Evolutionary conservation across 352 stramenopile genomes (phyloP).

Genomic region (Phytophthora kernoviae): DNA sequence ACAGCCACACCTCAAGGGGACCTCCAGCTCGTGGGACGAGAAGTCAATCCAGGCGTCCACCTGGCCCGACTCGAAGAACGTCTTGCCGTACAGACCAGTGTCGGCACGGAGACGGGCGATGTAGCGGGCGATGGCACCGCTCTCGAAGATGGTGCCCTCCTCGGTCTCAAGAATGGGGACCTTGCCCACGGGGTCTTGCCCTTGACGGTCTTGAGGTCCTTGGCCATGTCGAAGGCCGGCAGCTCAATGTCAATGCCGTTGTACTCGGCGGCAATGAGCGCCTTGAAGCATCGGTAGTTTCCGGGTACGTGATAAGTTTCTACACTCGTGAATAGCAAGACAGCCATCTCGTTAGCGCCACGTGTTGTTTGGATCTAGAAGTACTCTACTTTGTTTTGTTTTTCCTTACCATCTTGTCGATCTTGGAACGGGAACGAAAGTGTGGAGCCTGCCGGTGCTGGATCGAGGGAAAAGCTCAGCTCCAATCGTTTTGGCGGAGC

Average conservation of each 20-base stretch:
- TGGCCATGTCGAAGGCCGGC: conserved; percentile 70
- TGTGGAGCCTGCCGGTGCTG: neutral
- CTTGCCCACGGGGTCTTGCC: conserved; percentile 90
- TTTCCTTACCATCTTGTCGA: conserved; percentile 29
- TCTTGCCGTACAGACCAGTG: conserved; percentile 86
- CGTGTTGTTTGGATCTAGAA: neutral
- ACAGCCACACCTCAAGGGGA: conserved; percentile 87
- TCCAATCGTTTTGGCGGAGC: neutral
- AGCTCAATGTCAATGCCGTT: conserved; percentile 88
- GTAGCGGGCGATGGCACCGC: conserved; percentile 93
- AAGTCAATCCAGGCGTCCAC: conserved; percentile 96
- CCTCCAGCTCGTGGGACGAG: conserved; percentile 89
- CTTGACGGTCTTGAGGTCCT: conserved; percentile 68
- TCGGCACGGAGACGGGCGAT: conserved; percentile 89
- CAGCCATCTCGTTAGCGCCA: conserved; percentile 3
- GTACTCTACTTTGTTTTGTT: too few relatives aligned
- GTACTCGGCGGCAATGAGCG: conserved; percentile 95
- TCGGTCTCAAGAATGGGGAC: conserved; percentile 88
- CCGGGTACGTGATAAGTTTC: conserved; percentile 90
- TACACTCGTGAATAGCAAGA: conserved; percentile 17
- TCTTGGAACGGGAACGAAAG: conserved; percentile 24
- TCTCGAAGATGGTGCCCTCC: conserved; percentile 86
- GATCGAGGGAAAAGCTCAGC: too few relatives aligned
- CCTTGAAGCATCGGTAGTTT: conserved; percentile 94
- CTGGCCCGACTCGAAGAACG: conserved; percentile 91